Evolutionary conservation across 306 rosid genomes (phyloP).

Genomic region (Inga oerstediana): DNA sequence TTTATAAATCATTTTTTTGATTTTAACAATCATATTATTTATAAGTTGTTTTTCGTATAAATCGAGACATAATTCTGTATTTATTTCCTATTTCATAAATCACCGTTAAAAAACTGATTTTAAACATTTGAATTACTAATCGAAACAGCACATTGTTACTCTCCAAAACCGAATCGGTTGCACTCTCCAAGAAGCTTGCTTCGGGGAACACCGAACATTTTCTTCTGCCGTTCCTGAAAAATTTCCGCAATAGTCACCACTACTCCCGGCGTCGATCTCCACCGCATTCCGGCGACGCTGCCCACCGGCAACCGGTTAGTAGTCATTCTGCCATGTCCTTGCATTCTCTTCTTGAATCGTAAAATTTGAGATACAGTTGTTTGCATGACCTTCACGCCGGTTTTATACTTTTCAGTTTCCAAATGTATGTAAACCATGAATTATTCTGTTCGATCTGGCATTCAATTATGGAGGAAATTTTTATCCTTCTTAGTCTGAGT

Average conservation of each 20-base stretch:
- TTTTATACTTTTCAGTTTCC: neutral
- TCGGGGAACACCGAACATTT: neutral
- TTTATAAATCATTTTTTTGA: no score
- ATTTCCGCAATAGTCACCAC: neutral
- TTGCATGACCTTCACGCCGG: neutral
- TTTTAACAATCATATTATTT: no score
- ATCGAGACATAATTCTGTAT: no score
- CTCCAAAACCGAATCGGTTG: neutral
- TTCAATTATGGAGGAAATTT: neutral
- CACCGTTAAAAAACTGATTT: no score
- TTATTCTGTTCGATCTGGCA: neutral
- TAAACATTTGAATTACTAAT: no score
- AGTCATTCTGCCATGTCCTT: no score
- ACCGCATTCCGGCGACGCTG: neutral
- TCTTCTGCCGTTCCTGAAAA: neutral
- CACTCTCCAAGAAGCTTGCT: neutral
- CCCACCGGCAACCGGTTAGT: neutral
- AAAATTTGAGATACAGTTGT: neutral
- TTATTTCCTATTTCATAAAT: no score
- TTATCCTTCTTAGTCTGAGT: neutral
- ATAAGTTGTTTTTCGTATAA: no score
- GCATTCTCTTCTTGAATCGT: neutral
- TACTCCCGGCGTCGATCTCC: slow-evolving; percentile 3
- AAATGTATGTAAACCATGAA: neutral
- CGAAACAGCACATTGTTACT: no score